Evolutionary conservation across 345 rosid genomes (phyloP).

Genomic region (Alliaria petiolata): DNA sequence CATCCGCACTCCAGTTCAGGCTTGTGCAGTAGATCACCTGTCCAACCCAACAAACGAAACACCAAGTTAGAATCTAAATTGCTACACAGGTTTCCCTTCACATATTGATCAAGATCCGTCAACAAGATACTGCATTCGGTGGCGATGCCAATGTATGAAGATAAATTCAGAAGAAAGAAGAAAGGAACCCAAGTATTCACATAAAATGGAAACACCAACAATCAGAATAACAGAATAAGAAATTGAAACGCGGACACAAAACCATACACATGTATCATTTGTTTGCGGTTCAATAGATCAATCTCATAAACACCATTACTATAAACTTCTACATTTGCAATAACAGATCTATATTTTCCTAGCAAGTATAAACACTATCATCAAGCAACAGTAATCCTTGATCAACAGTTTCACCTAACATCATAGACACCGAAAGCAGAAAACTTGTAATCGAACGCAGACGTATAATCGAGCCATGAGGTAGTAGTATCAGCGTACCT

Average conservation of each 20-base stretch:
- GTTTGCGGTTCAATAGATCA: not conserved
- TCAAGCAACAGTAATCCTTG: not conserved
- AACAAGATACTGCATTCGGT: no score
- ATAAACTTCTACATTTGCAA: not conserved
- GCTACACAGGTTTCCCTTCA: no score
- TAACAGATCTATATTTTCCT: not conserved
- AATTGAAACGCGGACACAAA: not conserved
- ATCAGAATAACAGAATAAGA: not conserved
- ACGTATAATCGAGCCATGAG: not conserved
- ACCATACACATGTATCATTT: not conserved
- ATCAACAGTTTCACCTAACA: not conserved
- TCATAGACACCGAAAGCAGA: not conserved
- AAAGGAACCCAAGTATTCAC: not conserved
- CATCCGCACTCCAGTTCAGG: conserved; percentile 90
- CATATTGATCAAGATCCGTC: no score
- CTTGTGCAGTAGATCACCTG: conserved; percentile 92
- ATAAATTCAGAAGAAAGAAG: not conserved
- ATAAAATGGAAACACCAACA: not conserved
- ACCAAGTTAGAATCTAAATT: not conserved
- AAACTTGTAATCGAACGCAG: not conserved
- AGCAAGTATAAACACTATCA: not conserved
- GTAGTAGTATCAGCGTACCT: conserved; percentile 36
- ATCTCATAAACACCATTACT: not conserved
- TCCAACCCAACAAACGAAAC: conserved; percentile 5
- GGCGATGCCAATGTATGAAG: not conserved